Base-by-base conservation (phyloP, 2,329 filamentous ascomycete species). In the Chaetomium sp. region DNA sequence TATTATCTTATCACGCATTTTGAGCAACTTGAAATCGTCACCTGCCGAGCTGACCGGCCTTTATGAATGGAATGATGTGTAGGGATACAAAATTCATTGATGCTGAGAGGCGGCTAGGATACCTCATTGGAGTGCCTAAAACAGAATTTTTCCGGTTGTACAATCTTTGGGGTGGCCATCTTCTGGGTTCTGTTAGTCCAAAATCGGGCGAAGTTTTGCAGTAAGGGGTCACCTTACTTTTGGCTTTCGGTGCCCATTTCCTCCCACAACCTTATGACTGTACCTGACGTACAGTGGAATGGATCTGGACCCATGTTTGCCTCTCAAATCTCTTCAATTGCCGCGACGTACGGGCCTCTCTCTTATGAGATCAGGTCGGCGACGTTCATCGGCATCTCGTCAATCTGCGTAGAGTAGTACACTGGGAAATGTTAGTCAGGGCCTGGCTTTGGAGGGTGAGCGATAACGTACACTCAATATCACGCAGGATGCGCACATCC, bases 311-410 rank as follows among this genome's bases (percentile, higher is more conserved):
- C 37, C 36, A 40, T 32, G 2, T 42, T 45, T 44, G 36, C 8
- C 8, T 46, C 19, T 38, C 14, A 9, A 11, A 12, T 12, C 42
- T 12, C 34, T 50, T n/a, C 37, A 33, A 43, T 33, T 27, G 8
- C 4, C 3, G 19, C 35, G 33, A 4, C 6, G n/a, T n/a, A 4
- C 34, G 10, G 37, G 11, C 27, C 3, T 5, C 38, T 40, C 27
- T 1, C 14, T 71, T 74, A 82, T 38, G 78, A 70, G 57, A 79
- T 79, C 34, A 84, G 76, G 64, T 81, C 80, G 66, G 80, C 82
- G 69, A 89, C 89, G 69, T 96, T 96, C 91, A 96, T 96, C 14
- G 91, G 91, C 91, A 96, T 96, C 78, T 96, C 91, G 66, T 96
- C 91, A 65, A 96, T 96, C 76, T 96, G 91, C 47, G 91, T 96